Conservation (phyloP, 2,329 filamentous ascomycete genomes). For the Teratosphaeria viscida region DNA sequence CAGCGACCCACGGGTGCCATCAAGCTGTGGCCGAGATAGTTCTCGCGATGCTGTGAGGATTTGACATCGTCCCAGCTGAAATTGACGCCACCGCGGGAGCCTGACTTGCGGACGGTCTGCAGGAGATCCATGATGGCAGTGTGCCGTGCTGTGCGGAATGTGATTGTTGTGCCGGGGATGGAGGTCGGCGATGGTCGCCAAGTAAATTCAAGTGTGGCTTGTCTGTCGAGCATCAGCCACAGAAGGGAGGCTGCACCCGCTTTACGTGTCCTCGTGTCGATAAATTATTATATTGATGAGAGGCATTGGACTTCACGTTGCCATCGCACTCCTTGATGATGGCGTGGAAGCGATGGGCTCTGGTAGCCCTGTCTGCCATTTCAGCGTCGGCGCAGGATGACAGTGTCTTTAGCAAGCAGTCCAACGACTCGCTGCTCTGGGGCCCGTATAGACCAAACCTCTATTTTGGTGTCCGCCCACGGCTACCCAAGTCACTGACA, state of each 20-base stretch:
- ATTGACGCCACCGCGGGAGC: slow-evolving; percentile 73
- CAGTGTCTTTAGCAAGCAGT: slow-evolving; percentile 32
- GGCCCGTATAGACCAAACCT: slow-evolving; percentile 89
- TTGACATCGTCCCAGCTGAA: slow-evolving; percentile 97
- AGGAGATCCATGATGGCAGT: slow-evolving; percentile 70
- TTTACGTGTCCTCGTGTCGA: slow-evolving; percentile 1
- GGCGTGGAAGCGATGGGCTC: slow-evolving; percentile 15
- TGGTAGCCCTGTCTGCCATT: slow-evolving; percentile 12
- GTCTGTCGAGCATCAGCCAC: not conserved
- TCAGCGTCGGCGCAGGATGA: slow-evolving; percentile 12
- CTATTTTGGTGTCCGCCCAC: slow-evolving; percentile 82
- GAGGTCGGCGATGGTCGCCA: not conserved
- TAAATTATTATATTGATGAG: not conserved
- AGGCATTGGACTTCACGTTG: not conserved
- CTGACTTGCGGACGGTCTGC: slow-evolving; percentile 84
- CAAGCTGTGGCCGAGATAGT: slow-evolving; percentile 77
- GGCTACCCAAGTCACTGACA: slow-evolving; percentile 69
- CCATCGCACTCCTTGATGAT: slow-evolving; percentile 1
- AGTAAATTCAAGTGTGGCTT: not conserved
- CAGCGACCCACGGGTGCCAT: slow-evolving; percentile 86
- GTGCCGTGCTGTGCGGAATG: not conserved
- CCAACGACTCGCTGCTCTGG: slow-evolving; percentile 85
- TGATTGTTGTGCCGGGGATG: not conserved
- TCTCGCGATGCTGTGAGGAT: slow-evolving; percentile 77
- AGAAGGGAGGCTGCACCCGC: not conserved